phyloP scores from a whole-genome alignment of 495 filamentous ascomycete species.

The Hypoxylon lenormandii region DNA sequence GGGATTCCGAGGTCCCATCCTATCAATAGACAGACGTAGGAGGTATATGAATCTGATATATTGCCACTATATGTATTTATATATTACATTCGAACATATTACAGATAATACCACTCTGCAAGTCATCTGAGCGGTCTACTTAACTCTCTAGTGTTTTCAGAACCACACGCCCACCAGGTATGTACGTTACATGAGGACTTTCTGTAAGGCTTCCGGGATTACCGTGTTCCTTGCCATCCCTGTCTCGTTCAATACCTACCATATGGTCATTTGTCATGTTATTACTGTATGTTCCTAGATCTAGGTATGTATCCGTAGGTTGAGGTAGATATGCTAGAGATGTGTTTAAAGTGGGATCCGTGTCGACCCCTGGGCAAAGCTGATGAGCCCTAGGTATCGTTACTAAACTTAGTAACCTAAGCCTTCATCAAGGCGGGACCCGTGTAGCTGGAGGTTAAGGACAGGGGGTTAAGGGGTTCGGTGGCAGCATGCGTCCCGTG shows the following conservation, averaged over 20 bases:
- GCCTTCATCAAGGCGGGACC: slow-evolving; percentile 4
- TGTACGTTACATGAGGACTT: neutral
- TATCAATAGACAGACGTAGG: neutral
- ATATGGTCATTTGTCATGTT: neutral
- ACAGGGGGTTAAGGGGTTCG: neutral
- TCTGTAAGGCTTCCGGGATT: neutral
- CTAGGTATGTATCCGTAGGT: neutral
- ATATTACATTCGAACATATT: no score
- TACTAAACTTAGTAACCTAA: slow-evolving; percentile 40
- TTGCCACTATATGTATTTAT: no score
- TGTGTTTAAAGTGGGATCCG: neutral
- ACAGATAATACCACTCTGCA: slow-evolving; percentile 5
- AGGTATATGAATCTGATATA: neutral
- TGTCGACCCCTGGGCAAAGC: neutral
- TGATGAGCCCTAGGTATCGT: slow-evolving; percentile 21
- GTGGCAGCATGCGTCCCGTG: slow-evolving; percentile 38
- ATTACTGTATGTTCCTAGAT: neutral
- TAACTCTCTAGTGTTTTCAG: neutral
- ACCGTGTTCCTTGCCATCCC: neutral
- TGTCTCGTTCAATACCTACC: neutral
- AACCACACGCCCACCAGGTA: neutral
- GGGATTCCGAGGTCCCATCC: neutral
- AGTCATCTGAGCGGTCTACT: slow-evolving; percentile 6
- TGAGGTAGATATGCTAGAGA: neutral
- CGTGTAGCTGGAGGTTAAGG: no score